phyloP scores from a whole-genome alignment of 2,329 filamentous ascomycete species.

The Venturia pyrina region DNA sequence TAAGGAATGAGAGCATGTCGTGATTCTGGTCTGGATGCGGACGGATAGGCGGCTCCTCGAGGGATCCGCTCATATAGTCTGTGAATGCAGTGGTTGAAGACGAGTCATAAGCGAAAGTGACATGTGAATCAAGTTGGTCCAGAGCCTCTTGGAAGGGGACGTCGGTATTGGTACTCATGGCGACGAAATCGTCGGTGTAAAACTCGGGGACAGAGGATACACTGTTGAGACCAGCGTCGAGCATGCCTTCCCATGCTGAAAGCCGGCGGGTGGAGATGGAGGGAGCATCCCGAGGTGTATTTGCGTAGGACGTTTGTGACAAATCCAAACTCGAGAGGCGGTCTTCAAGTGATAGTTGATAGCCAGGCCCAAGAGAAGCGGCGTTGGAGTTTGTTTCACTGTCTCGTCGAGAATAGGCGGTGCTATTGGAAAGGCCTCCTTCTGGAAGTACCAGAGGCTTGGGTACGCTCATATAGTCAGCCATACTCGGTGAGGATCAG shows the following conservation, averaged over 20 bases:
- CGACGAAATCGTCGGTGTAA: not conserved
- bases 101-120: not conserved
- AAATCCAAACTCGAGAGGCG: conserved; percentile 1
- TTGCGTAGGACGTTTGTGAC: not conserved
- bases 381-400: not conserved
- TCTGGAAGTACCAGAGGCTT: not conserved
- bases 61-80: not conserved
- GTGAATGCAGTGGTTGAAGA: not conserved
- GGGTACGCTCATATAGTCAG: not conserved
- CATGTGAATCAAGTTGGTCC: not conserved
- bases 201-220: not conserved
- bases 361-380: conserved; percentile 1
- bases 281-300: not conserved
- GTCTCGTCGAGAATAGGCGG: not conserved
- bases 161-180: not conserved
- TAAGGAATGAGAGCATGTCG: conserved; percentile 4
- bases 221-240: not conserved
- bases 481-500: not conserved
- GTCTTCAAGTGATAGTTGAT: not conserved
- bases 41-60: conserved; percentile 1
- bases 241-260: not conserved
- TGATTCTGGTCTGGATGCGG: conserved; percentile 9
- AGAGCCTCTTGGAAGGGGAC: not conserved
- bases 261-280: not conserved
- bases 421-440: not conserved